These are phyloP conservation scores for Ustilago crameri DNA, from an alignment of 1,284 basidiomycete species.

Conservation along the genomic window DNA sequence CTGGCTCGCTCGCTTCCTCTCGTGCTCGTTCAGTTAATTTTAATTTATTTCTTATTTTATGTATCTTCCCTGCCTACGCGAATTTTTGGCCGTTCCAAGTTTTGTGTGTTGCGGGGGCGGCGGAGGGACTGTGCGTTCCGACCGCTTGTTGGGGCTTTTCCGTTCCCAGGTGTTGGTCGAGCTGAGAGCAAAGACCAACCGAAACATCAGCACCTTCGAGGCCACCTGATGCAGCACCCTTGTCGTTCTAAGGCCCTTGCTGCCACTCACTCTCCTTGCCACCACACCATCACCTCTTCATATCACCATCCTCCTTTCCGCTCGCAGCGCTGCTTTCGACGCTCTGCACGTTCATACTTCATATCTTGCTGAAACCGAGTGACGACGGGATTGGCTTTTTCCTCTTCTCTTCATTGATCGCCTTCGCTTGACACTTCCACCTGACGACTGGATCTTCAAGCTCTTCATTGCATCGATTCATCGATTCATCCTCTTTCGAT, in stretches of 20 bases:
- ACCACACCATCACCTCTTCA: slow-evolving; percentile 24
- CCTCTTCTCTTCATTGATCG: slow-evolving; percentile 5
- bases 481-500: too few species aligned
- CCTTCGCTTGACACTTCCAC: slow-evolving; percentile 28
- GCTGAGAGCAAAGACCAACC: slow-evolving; percentile 5
- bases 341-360: slow-evolving; percentile 9
- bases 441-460: slow-evolving; percentile 38
- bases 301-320: slow-evolving; percentile 12
- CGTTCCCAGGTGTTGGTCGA: slow-evolving; percentile 6
- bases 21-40: background rate
- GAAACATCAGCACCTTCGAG: background rate
- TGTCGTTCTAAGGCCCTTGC: background rate
- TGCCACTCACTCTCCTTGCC: slow-evolving; percentile 14
- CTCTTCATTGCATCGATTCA: slow-evolving; percentile 10
- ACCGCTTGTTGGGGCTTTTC: slow-evolving; percentile 35
- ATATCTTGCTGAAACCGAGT: slow-evolving; percentile 37
- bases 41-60: background rate
- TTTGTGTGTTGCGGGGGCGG: slow-evolving; percentile 24
- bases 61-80: slow-evolving; percentile 2
- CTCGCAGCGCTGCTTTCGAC: slow-evolving; percentile 13
- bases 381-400: slow-evolving; percentile 43
- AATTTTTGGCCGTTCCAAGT: slow-evolving; percentile 1
- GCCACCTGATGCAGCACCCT: background rate
- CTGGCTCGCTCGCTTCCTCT: too few species aligned
- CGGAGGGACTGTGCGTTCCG: slow-evolving; percentile 7